phyloP scores from a whole-genome alignment of 768 basidiomycete genomes.

The Solioccasus polychromus region DNA sequence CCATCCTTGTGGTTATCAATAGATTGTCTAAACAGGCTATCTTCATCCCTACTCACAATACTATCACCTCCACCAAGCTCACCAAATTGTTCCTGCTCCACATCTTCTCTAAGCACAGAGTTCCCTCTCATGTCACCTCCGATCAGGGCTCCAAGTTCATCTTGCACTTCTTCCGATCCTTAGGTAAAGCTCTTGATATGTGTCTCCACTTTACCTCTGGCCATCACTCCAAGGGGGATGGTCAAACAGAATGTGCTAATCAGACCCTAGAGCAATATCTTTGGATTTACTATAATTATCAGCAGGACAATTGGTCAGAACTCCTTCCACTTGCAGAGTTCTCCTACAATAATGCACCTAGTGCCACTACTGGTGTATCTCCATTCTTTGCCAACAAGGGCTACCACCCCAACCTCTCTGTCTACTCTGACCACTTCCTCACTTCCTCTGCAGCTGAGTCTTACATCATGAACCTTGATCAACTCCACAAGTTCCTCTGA shows the following conservation, averaged over 20 bases:
- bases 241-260: neutral
- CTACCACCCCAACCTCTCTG: neutral
- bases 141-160: neutral
- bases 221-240: constrained; percentile 17
- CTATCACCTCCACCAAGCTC: too few relatives aligned
- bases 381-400: constrained; percentile 35
- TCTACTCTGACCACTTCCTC: neutral
- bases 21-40: too few relatives aligned
- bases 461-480: neutral
- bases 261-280: neutral
- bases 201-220: constrained; percentile 24
- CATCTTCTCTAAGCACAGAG: neutral
- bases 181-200: constrained; percentile 27
- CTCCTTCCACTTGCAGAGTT: constrained; percentile 13
- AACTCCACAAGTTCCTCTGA: neutral
- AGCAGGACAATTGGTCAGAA: neutral
- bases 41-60: too few relatives aligned
- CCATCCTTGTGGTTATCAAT: too few relatives aligned
- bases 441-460: neutral
- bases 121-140: neutral
- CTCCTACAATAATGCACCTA: constrained; percentile 28
- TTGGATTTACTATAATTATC: neutral
- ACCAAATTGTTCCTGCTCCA: too few relatives aligned
- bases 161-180: constrained; percentile 8
- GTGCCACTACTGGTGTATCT: constrained; percentile 27